phyloP scores from a whole-genome alignment of 371 early-diverging fungal genomes.

The Haplosporangium sp. region DNA sequence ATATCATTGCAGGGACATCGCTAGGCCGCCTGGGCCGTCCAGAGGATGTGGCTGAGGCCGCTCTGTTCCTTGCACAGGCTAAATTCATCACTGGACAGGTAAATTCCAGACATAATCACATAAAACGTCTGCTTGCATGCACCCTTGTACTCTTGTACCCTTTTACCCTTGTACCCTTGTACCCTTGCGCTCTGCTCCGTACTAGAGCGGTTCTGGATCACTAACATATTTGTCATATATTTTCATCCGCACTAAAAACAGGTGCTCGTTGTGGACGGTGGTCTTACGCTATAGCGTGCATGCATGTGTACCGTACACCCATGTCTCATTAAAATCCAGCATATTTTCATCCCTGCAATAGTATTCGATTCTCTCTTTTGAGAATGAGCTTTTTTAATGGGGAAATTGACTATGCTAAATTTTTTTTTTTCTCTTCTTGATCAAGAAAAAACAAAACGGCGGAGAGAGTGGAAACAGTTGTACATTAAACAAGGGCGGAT shows the following conservation, averaged over 20 bases:
- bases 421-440: constrained; percentile 3
- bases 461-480: constrained; percentile 6
- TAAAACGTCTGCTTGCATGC: too few relatives aligned
- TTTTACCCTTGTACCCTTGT: too few relatives aligned
- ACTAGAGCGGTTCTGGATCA: too few relatives aligned
- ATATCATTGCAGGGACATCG: constrained; percentile 62
- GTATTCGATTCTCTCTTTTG: constrained; percentile 2
- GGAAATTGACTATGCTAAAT: constrained; percentile 3
- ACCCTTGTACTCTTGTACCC: too few relatives aligned
- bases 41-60: constrained; percentile 76
- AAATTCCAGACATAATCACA: constrained; percentile 7
- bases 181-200: too few relatives aligned
- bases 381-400: too few relatives aligned
- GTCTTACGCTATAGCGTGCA: constrained; percentile 55
- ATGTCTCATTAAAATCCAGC: too few relatives aligned
- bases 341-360: too few relatives aligned
- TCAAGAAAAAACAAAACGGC: background rate
- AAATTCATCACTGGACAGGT: constrained; percentile 81
- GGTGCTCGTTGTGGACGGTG: constrained; percentile 77
- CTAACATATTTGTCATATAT: constrained; percentile 3
- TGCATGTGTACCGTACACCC: background rate
- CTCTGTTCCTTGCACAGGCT: constrained; percentile 72
- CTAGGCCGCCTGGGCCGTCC: constrained; percentile 70
- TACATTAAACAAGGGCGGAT: constrained; percentile 13
- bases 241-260: constrained; percentile 18